Base-by-base conservation (phyloP, 768 basidiomycete genomes). In the Rhodotorula toruloides region DNA sequence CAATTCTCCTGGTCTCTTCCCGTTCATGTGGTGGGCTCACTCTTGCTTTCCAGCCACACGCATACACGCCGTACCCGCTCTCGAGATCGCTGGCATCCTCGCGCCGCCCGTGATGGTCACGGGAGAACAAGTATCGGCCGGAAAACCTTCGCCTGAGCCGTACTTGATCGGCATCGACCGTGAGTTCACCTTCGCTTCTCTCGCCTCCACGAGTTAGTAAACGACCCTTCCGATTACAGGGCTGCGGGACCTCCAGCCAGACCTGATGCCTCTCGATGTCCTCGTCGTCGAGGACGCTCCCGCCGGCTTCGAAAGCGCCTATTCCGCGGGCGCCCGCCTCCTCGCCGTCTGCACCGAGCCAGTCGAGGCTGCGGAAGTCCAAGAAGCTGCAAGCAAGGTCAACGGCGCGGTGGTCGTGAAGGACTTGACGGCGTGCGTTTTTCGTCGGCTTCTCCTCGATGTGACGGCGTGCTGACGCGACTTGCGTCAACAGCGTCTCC, bases 221-320 rank as follows among this genome's bases (percentile, higher is more conserved):
- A n/a, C 32, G 14, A 29, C 31, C 32, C 12, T 12, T 10, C 4
- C 16, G 14, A 9, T 17, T 12, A 19, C 54, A 54, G 54, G 29
- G 39, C n/a, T 54, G 16, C 54, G 36, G 25, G 42, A 42, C 27
- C 54, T 54, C n/a, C 3, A 12, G 2, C 39, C 54, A 8, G 25
- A 25, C 9, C 54, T 54, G 37, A 37, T 40, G 27, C 19, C 54
- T 19, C 14, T 40, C 22, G 54, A 42, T 14, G 54, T 54, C 6
- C 54, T 54, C 27, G 54, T 54, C 36, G 19, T 54, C 37, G 54
- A 40, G 54, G 54, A 54, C 29, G 54, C 54, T 7, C 54, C 54
- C 17, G 14, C 54, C 19, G 54, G 39, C n/a, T n/a, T 54, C n/a
- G 25, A 39, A 17, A 54, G 54, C 27, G 54, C 37, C n/a, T 4